Conservation (phyloP, 345 rosid genomes). For the Ailanthus altissimus region DNA sequence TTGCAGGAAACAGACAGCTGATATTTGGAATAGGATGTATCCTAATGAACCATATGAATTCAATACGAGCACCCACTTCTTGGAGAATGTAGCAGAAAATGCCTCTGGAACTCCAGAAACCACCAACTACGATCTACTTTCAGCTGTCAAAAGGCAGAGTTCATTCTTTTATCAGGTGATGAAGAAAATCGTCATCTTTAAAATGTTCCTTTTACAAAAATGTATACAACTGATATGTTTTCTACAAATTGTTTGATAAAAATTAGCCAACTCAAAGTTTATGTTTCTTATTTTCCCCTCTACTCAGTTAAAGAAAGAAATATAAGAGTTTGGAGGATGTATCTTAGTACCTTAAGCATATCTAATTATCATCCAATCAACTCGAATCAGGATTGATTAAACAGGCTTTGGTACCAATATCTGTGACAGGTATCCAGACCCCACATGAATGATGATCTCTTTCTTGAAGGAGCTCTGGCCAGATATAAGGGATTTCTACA, state of each 20-base stretch:
- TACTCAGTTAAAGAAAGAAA: too few relatives aligned
- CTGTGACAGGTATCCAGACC: constrained; percentile 25
- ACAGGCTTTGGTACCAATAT: constrained; percentile 6
- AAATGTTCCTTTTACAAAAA: too few relatives aligned
- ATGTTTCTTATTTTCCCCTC: neutral
- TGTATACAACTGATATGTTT: too few relatives aligned
- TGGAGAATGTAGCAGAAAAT: neutral
- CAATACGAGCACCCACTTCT: constrained; percentile 5
- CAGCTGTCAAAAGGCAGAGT: constrained; percentile 32
- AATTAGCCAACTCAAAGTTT: too few relatives aligned
- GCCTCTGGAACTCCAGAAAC: neutral
- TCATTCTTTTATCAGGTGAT: constrained; percentile 30
- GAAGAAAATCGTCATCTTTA: neutral
- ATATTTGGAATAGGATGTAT: constrained; percentile 28
- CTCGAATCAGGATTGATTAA: too few relatives aligned
- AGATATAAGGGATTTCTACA: constrained; percentile 39
- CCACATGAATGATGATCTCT: constrained; percentile 21
- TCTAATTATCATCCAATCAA: too few relatives aligned
- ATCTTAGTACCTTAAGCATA: neutral
- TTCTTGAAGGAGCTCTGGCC: constrained; percentile 32
- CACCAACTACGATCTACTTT: constrained; percentile 21
- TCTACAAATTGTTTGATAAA: too few relatives aligned
- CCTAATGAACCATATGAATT: constrained; percentile 28
- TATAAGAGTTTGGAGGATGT: neutral
- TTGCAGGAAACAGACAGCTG: constrained; percentile 27